Base-by-base conservation (phyloP, 352 stramenopile species). In the Blastocystis sp. region DNA sequence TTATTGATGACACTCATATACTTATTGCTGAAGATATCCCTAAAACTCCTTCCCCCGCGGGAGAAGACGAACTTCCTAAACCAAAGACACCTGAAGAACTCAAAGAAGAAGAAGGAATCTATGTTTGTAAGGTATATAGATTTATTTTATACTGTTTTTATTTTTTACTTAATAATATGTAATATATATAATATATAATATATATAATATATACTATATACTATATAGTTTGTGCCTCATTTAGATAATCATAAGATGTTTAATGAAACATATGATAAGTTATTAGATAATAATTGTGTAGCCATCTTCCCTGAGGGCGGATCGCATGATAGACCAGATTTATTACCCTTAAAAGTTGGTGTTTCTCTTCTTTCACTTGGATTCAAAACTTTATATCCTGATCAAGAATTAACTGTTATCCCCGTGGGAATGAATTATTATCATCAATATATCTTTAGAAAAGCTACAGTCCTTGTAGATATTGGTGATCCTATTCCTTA, bases 391-490 rank as follows among this genome's bases (percentile, higher is more conserved):
- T n/a, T 54, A 11, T 41, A 49, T 19, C 52, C 52, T 25, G 52
- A 49, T 34, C 40, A 23, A 4, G 52, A 62, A n/a, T 62, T 62
- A 19, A 54, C 48, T 19, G 27, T 62, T 13, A 52, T 62, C 11
- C 52, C 52, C 36, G 52, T 62, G 34, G 52, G 52, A 33, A 62
- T 62, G 52, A 62, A 62, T 27, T 62, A 62, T 31, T 62, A 54
- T 42, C 48, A 62, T 39, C 16, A 42, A 32, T 39, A 62, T 19
- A 54, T 42, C 19, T 62, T 62, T 42, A 25, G 52, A 5, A 62
- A 42, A 27, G 52, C 52, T 16, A 39, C 39, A 25, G 52, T 42
- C 2, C 54, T 62, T 33, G 16, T 62, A 9, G 52, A 62, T 34
- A 30, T 62, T 10, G 52, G 52, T 0, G 52, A 62, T 16, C 52